These are phyloP conservation scores for Kwoniella heveanensis DNA, from an alignment of 768 basidiomycete species.

Conservation along the genomic window DNA sequence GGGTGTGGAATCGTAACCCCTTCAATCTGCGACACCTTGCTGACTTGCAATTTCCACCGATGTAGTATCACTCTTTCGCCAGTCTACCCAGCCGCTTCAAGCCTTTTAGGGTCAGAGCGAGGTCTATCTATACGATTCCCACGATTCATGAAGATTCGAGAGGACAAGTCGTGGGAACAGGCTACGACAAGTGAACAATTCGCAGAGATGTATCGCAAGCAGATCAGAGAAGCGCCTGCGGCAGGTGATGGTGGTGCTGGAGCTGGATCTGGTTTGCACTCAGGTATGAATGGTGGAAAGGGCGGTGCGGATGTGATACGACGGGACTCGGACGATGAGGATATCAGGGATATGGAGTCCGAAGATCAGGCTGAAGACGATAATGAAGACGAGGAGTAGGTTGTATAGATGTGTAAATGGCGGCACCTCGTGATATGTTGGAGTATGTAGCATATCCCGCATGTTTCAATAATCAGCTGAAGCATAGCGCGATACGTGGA, in stretches of 20 bases:
- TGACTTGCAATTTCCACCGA: constrained; percentile 45
- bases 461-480: no score
- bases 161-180: constrained; percentile 72
- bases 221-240: constrained; percentile 56
- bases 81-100: constrained; percentile 75
- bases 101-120: constrained; percentile 64
- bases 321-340: constrained; percentile 55
- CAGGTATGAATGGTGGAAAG: constrained; percentile 13
- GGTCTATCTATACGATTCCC: constrained; percentile 88
- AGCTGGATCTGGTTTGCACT: constrained; percentile 48
- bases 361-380: constrained; percentile 62
- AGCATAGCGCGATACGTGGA: no score
- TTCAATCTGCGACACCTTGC: no score
- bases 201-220: constrained; percentile 68
- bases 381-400: constrained; percentile 52
- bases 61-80: constrained; percentile 72
- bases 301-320: constrained; percentile 20
- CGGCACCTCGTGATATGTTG: no score
- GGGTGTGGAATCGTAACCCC: no score
- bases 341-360: constrained; percentile 53
- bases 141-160: constrained; percentile 71
- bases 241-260: constrained; percentile 52
- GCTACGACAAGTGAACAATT: constrained; percentile 74
- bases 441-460: constrained; percentile 14
- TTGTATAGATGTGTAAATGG: constrained; percentile 8